Base-by-base conservation (phyloP, 129 eudicot species). In the Logfia minima region DNA sequence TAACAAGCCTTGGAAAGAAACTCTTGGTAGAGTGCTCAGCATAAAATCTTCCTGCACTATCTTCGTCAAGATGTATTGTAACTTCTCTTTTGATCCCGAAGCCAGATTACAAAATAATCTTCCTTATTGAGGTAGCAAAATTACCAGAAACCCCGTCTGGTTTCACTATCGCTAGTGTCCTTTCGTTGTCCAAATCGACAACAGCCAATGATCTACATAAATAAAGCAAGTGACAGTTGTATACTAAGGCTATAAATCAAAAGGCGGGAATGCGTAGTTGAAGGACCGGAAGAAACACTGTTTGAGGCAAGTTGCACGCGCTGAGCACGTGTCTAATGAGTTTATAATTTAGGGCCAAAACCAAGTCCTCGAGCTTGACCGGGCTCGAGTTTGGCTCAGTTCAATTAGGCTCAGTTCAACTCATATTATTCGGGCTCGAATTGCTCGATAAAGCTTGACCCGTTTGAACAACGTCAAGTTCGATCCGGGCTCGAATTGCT, bases 101-200 rank as follows among this genome's bases (percentile, higher is more conserved):
- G 65, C 97, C 97, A 81, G 89, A 85, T 21, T 86, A 87, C 48
- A 83, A 71, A 75, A 90, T 84, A n/a, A 66, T 79, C 66, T 80
- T 66, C 84, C 66, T 86, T 71, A 93, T 73, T 52, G 39, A 32
- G 64, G 67, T 79, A 23, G 80, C 77, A 77, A 90, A 76, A 77
- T 88, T 87, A 75, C 95, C 96, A 41, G 77, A 75, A 14, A 93
- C 71, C 28, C 97, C 97, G 79, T 93, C 98, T 22, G 98, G 98
- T 70, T 90, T 93, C 78, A 93, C 87, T 70, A 93, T 93, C 17
- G 91, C 98, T 64, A 93, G 75, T 18, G 98, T 90, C 81, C 56
- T 79, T 84, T 92, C 96, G 48, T 60, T 83, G 18, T 79, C 83
- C 37, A 28, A 18, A 71, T 76, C 72, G 29, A 21, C 82, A 71